Percentiles rank a stretch among this genome's conserved stretches.
phyloP scores from a whole-genome alignment of 2,329 filamentous ascomycete species.

The Neodidymelliopsis sp. region DNA sequence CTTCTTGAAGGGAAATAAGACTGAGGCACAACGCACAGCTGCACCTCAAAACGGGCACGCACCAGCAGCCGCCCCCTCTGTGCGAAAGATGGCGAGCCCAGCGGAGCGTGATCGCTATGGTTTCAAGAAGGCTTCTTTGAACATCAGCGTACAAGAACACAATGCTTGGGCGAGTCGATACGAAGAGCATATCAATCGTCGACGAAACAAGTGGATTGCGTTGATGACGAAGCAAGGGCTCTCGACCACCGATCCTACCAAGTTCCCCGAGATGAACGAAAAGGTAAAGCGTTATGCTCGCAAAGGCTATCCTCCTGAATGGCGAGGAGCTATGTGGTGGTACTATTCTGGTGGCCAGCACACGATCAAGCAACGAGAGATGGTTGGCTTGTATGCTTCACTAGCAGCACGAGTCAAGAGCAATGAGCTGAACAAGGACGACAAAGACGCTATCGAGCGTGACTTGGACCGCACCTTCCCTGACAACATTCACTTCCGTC shows the following conservation, averaged over 20 bases:
- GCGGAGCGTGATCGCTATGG: constrained; percentile 80
- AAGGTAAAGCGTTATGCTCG: constrained; percentile 91
- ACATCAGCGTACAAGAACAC: constrained; percentile 78
- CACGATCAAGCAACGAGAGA: constrained; percentile 74
- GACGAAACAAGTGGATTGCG: constrained; percentile 81
- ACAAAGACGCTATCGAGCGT: constrained; percentile 90
- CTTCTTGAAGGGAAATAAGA: constrained; percentile 10
- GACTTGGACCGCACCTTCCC: constrained; percentile 94
- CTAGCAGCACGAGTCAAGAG: constrained; percentile 72
- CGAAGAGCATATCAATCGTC: constrained; percentile 74
- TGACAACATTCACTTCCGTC: constrained; percentile 90
- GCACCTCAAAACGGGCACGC: constrained; percentile 13
- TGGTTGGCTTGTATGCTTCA: constrained; percentile 72
- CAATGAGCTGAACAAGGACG: constrained; percentile 69
- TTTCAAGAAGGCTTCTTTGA: constrained; percentile 86
- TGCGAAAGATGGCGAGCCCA: constrained; percentile 31
- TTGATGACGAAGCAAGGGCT: constrained; percentile 80
- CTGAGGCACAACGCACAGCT: constrained; percentile 10
- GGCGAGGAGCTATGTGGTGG: constrained; percentile 96
- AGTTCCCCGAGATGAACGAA: constrained; percentile 79
- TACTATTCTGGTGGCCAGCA: constrained; percentile 90
- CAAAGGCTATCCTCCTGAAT: constrained; percentile 92
- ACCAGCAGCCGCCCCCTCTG: constrained; percentile 14
- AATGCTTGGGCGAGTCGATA: constrained; percentile 83
- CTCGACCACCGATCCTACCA: constrained; percentile 72